These are phyloP conservation scores for Iberis pinnata DNA, from an alignment of 345 rosid species.

Conservation along the genomic window DNA sequence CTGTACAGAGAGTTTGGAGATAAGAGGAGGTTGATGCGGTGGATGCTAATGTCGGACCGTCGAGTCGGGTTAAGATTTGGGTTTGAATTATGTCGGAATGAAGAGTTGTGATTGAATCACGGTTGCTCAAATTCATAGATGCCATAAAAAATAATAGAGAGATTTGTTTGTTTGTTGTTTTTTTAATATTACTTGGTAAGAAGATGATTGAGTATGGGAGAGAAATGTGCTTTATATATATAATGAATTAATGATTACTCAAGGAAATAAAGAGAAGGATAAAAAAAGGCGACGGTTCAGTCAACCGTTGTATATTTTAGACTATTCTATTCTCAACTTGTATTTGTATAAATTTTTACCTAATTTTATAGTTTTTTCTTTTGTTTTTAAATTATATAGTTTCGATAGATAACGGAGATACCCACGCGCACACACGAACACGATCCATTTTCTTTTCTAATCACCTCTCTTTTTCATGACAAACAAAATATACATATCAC, in stretches of 20 bases:
- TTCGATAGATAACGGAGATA: background rate
- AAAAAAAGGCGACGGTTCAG: conserved; percentile 5
- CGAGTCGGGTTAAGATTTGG: conserved; percentile 66
- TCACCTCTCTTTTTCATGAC: background rate
- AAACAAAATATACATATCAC: background rate
- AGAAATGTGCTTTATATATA: conserved; percentile 2
- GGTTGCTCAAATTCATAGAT: background rate
- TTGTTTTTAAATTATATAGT: background rate
- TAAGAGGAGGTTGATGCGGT: conserved; percentile 50
- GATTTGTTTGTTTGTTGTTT: background rate
- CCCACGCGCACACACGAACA: background rate
- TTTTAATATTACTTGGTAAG: background rate
- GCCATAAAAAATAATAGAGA: conserved; percentile 9
- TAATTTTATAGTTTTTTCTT: background rate
- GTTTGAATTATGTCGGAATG: conserved; percentile 55
- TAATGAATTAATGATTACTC: conserved; percentile 4
- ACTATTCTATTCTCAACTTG: no score
- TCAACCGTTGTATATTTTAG: no score
- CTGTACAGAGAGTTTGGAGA: conserved; percentile 41
- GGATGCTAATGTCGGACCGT: conserved; percentile 68
- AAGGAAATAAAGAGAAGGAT: background rate
- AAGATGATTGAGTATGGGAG: conserved; percentile 9
- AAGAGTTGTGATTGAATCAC: conserved; percentile 38
- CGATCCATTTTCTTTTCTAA: background rate
- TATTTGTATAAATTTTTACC: no score